Conservation (phyloP, 257 asterid genomes). For the Solanum tarijense region DNA sequence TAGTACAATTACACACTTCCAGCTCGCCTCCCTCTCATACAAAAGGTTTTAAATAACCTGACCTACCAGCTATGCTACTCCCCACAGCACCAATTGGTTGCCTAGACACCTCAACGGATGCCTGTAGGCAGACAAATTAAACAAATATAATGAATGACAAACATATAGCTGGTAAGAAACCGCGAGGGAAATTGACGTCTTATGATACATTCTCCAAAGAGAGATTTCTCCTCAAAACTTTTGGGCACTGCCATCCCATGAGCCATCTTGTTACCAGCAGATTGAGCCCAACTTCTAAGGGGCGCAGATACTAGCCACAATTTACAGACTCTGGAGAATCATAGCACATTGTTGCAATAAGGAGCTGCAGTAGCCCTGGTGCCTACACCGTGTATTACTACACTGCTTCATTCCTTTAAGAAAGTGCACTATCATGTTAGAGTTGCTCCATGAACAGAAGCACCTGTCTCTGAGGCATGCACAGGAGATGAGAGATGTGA, state of each 20-base stretch:
- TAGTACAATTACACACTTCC: neutral
- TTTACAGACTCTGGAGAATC: neutral
- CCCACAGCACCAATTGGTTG: neutral
- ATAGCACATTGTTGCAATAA: neutral
- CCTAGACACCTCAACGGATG: neutral
- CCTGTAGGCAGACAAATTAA: neutral
- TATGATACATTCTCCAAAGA: neutral
- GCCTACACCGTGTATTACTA: neutral
- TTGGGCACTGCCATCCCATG: neutral
- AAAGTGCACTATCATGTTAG: conserved; percentile 14
- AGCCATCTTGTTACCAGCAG: neutral
- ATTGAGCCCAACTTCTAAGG: neutral
- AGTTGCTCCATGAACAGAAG: conserved; percentile 32
- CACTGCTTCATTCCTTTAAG: neutral
- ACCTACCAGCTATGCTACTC: neutral
- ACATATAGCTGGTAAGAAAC: neutral
- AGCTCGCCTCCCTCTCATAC: neutral
- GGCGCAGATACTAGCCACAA: neutral
- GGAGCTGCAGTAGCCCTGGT: neutral
- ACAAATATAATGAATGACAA: neutral
- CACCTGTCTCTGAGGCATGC: conserved; percentile 25
- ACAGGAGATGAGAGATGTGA: conserved; percentile 27
- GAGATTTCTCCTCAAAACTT: neutral
- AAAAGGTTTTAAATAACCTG: neutral
- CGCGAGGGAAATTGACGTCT: neutral